Evolutionary conservation across 352 stramenopile species (phyloP).

Genomic region (Globisporangium spinosum): DNA sequence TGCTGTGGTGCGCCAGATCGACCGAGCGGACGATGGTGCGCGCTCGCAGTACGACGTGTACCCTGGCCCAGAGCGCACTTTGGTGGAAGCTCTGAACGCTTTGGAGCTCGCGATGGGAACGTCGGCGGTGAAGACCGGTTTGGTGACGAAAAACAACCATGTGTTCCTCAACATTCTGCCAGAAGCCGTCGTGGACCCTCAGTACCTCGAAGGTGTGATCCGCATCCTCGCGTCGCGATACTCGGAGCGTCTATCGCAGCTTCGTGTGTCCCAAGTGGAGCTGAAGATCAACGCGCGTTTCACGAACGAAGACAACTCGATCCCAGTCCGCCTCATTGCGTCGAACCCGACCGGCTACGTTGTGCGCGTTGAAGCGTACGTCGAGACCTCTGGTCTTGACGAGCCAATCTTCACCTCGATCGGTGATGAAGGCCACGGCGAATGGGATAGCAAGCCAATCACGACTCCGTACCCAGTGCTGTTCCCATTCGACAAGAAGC

Average conservation of each 20-base stretch:
- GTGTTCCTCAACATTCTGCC: slow-evolving; percentile 99
- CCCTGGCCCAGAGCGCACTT: slow-evolving; percentile 93
- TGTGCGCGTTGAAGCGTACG: slow-evolving; percentile 98
- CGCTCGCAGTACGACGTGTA: slow-evolving; percentile 89
- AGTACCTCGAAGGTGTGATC: slow-evolving; percentile 96
- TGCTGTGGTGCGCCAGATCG: slow-evolving; percentile 90
- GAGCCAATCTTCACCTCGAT: slow-evolving; percentile 90
- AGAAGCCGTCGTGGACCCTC: slow-evolving; percentile 92
- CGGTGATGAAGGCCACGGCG: slow-evolving; percentile 83
- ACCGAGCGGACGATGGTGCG: slow-evolving; percentile 67
- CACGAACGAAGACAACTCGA: slow-evolving; percentile 89
- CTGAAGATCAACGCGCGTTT: slow-evolving; percentile 95
- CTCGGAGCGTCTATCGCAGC: slow-evolving; percentile 86
- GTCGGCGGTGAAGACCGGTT: slow-evolving; percentile 74
- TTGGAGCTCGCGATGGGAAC: slow-evolving; percentile 95
- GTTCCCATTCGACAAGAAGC: slow-evolving; percentile 94
- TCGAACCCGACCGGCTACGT: slow-evolving; percentile 99
- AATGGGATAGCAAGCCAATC: slow-evolving; percentile 94
- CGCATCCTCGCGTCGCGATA: slow-evolving; percentile 85
- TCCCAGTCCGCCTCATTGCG: slow-evolving; percentile 94
- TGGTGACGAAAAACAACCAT: slow-evolving; percentile 95
- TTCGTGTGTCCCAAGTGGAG: slow-evolving; percentile 96
- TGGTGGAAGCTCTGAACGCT: slow-evolving; percentile 98
- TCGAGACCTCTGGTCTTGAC: slow-evolving; percentile 90
- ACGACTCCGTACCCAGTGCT: slow-evolving; percentile 96